Percentiles rank a stretch among this genome's conserved stretches.
These are phyloP conservation scores for Zygosaccharomyces siamensis DNA, from an alignment of 805 yeast genomes.

Conservation along the genomic window DNA sequence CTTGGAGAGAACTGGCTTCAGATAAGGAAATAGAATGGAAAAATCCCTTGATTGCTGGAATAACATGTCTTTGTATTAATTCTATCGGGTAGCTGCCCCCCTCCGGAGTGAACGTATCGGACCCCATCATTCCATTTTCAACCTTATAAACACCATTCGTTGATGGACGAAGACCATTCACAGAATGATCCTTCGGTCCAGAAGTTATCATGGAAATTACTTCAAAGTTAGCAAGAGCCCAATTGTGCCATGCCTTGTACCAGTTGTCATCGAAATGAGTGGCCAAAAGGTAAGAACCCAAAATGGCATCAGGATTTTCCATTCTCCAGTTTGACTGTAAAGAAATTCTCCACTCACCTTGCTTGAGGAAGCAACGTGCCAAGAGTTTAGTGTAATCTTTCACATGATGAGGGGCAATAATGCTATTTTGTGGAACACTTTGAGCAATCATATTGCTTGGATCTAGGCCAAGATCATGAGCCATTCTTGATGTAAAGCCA, in stretches of 20 bases:
- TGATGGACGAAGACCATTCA: conserved; percentile 10
- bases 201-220: conserved; percentile 65
- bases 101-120: conserved; percentile 29
- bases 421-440: conserved; percentile 62
- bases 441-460: conserved; percentile 84
- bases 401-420: conserved; percentile 52
- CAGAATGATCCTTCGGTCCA: conserved; percentile 20
- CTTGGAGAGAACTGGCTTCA: conserved; percentile 82
- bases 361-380: conserved; percentile 93
- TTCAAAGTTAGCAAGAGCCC: conserved; percentile 98
- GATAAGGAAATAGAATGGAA: conserved; percentile 92
- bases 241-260: conserved; percentile 99
- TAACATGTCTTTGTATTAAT: conserved; percentile 77
- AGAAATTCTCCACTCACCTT: conserved; percentile 97
- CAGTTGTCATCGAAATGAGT: conserved; percentile 90
- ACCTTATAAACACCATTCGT: conserved; percentile 15
- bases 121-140: conserved; percentile 29
- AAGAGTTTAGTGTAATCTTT: conserved; percentile 77
- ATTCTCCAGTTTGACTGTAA: conserved; percentile 75
- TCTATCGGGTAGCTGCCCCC: conserved; percentile 41
- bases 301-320: conserved; percentile 71
- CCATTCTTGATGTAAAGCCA: conserved; percentile 87
- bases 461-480: conserved; percentile 79
- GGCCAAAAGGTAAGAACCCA: conserved; percentile 88
- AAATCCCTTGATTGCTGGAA: conserved; percentile 94